Evolutionary conservation across 2,329 filamentous ascomycete genomes (phyloP), one percentile per base, ranked within the genome.

Genomic region (Cylindrodendrum hubeiense): DNA sequence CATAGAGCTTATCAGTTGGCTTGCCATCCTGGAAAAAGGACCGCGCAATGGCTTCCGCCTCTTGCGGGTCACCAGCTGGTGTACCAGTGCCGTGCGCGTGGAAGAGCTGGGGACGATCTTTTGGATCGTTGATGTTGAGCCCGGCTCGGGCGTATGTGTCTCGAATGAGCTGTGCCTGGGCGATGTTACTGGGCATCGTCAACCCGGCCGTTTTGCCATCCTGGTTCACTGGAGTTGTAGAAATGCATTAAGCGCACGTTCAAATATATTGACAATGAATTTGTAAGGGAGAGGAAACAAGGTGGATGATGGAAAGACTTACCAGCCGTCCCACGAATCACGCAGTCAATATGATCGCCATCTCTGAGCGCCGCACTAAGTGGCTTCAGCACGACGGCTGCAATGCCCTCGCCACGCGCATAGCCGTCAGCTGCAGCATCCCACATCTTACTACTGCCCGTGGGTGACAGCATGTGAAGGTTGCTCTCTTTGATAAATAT

Each of bases 351-450:
- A 7, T 61, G 19, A 53, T 76, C 70, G 21, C 71, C 69, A 65
- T 77, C 67, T 12, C 5, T 72, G 5, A 87, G 65, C 0, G 86
- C 86, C 2, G 26, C 37, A 8, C 28, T 37, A n/a, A 57, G 54
- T 4, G 43, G 44, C 28, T 57, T 57, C 3, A 57, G 28, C 2
- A 57, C 15, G 4, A 57, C 3, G 24, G 24, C 54, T 1, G 41
- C 41, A 15, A 37, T 19, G 4, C 54, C 54, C 5, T 57, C 54
- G n/a, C 54, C 54, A 21, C 54, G 28, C 1, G 54, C 30, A n/a
- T 57, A 57, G 8, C 54, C 54, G 19, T 57, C 43, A 3, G 54
- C 54, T 1, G 17, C 41, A 8, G 17, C 30, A 6, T 57, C 54
- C 54, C 54, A 57, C 54, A 57, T 57, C 6, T 21, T 17, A 15